These are phyloP conservation scores for Pulveroboletus sp. DNA, from an alignment of 768 basidiomycete species.

Conservation along the genomic window DNA sequence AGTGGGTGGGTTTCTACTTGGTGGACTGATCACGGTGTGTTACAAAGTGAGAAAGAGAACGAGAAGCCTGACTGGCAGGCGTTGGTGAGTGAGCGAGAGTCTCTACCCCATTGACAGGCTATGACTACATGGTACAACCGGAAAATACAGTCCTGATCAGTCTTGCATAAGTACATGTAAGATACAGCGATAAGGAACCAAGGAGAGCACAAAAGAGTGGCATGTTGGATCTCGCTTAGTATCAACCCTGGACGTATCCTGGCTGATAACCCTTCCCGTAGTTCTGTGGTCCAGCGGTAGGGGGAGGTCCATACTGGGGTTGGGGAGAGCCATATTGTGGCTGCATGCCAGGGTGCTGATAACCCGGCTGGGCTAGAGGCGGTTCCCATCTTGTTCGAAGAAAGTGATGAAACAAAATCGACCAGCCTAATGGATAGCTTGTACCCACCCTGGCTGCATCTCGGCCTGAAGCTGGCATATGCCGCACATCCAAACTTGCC, in stretches of 20 bases:
- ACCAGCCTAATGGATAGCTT: neutral
- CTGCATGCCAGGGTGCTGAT: conserved; percentile 34
- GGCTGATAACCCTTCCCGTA: conserved; percentile 28
- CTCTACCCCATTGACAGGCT: neutral
- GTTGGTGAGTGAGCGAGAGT: conserved; percentile 3
- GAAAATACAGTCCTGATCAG: neutral
- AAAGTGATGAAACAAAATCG: neutral
- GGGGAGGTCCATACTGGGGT: conserved; percentile 12
- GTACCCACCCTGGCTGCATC: conserved; percentile 46
- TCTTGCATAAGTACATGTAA: no score
- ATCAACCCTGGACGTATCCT: conserved; percentile 20
- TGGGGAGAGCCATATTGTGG: conserved; percentile 11
- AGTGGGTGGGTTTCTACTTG: conserved; percentile 37
- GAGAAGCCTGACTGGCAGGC: conserved; percentile 2
- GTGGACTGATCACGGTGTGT: conserved; percentile 25
- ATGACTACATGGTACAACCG: neutral
- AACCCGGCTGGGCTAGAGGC: conserved; percentile 31
- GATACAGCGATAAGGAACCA: no score
- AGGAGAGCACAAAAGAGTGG: neutral
- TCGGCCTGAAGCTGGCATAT: conserved; percentile 66
- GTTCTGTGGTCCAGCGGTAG: conserved; percentile 5
- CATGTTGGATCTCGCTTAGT: conserved; percentile 4
- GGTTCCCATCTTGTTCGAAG: conserved; percentile 33
- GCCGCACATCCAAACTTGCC: conserved; percentile 64
- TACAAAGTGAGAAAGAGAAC: conserved; percentile 8